Percentiles rank a stretch among this genome's conserved stretches.
These are phyloP conservation scores for Stramenopiles sp. DNA, from an alignment of 352 stramenopile species.

Conservation along the genomic window DNA sequence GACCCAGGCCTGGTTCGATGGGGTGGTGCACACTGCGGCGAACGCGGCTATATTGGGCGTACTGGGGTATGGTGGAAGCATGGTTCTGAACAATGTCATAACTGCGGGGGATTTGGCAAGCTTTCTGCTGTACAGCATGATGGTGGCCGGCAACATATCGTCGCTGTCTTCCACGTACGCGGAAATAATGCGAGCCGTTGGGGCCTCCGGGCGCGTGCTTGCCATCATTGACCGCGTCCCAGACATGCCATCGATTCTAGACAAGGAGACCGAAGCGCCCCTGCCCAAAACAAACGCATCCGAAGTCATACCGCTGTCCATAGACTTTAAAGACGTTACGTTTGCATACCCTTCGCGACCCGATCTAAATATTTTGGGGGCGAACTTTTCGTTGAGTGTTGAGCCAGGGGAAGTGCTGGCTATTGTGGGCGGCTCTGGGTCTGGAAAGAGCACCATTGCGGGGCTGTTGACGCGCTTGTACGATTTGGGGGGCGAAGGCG, in stretches of 20 bases:
- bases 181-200: slow-evolving; percentile 64
- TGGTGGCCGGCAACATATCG: slow-evolving; percentile 62
- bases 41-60: slow-evolving; percentile 66
- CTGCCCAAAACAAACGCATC: too few species aligned
- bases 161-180: slow-evolving; percentile 71
- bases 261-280: too few species aligned
- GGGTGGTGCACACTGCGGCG: slow-evolving; percentile 47
- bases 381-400: slow-evolving; percentile 41
- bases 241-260: slow-evolving; percentile 25
- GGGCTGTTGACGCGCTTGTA: slow-evolving; percentile 53
- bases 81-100: slow-evolving; percentile 56
- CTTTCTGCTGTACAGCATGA: slow-evolving; percentile 76
- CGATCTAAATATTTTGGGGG: slow-evolving; percentile 38
- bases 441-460: slow-evolving; percentile 53
- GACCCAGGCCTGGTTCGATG: slow-evolving; percentile 54
- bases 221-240: slow-evolving; percentile 55
- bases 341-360: slow-evolving; percentile 69
- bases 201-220: slow-evolving; percentile 62
- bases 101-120: slow-evolving; percentile 68
- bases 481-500: slow-evolving; percentile 31
- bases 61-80: slow-evolving; percentile 67
- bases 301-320: too few species aligned
- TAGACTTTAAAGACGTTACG: slow-evolving; percentile 55
- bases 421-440: slow-evolving; percentile 54
- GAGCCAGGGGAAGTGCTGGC: slow-evolving; percentile 50